Evolutionary conservation across 441 rosid species (phyloP), one percentile per base, ranked within the genome.

Genomic region (Pelargonium australe): DNA sequence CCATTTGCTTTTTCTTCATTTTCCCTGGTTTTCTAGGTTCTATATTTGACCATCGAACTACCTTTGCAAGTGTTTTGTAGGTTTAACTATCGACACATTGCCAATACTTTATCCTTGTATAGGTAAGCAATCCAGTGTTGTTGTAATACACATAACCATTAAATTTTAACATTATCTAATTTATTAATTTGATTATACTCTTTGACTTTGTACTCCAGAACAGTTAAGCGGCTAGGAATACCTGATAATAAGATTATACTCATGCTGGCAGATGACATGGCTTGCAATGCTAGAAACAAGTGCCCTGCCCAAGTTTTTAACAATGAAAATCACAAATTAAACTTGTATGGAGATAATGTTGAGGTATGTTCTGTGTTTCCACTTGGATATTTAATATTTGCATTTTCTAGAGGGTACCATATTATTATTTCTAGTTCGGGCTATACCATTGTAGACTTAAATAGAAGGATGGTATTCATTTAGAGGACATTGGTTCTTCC

Each of bases 251-350:
- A 96, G 84, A 95, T 92, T 0, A 90, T 95, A 70, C 89, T 92
- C 10, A 92, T 95, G 98, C 85, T 92, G 75, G 97, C 95, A 1
- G 99, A 95, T 89, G 98, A 95, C 71, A 92, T 95, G 97, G 98
- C 97, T 34, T 95, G 98, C 75, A 95, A 95, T 82, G 77, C 96
- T 63, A 86, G 99, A 83, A 95, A 92, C 74, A 88, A 90, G 77
- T 89, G 81, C 67, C 99, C 98, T 68, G 99, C 99, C 47, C 98
- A 95, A 84, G 99, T 92, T 68, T 95, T 95, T 76, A 95, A 92
- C 81, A 95, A 90, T 71, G 97, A 95, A 72, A 92, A 95, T 75
- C 99, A 92, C 69, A 80, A 85, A 63, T 91, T 89, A 75, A 95
- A 95, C 78, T 83, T 95, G 28, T 95, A 95, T 66, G 99, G 99